Evolutionary conservation across 2,329 filamentous ascomycete species (phyloP), one percentile per base, ranked within the genome.

Genomic region (Alternaria sp.): DNA sequence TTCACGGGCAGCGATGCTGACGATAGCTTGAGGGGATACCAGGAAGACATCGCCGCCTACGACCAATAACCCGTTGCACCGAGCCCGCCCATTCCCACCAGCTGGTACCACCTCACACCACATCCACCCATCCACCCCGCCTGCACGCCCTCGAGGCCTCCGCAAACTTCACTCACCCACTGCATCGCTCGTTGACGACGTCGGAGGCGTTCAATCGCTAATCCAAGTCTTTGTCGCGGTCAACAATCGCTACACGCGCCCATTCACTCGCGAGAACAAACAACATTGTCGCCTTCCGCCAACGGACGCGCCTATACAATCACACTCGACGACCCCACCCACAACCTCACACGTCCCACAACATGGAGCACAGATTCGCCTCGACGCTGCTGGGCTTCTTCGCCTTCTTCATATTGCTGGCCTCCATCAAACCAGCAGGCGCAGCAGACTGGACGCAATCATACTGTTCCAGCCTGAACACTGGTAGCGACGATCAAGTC

Each of bases 391-490:
- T 66, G 20, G 66, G 54, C 63, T 59, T 76, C 20, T n/a, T 68
- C 49, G 62, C 63, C 55, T 32, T 70, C 20, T 59, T 74, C 25
- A 60, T 63, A 11, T 12, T 73, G 11, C 46, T 71, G 14, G 43
- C 69, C 7, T 62, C 71, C 28, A 54, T 58, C 25, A 43, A 53
- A 10, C 54, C 54, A n/a, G 54, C 44, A 30, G 28, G 43, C 28
- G 59, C 59, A 14, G 36, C 44, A 34, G 54, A 53, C 36, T 58
- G 55, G 25, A 18, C 22, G 18, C 22, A 62, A 40, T 41, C 74
- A 46, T 83, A 82, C 67, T 84, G 82, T 71, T 83, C 82, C 7
- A 77, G 71, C 41, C 73, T 82, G 52, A 84, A 84, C 65, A 79
- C 77, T 9, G 76, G 76, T 7, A 72, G 70, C 59, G 73, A 68